Base-by-base conservation (phyloP, 1,284 basidiomycete species). In the Vanrija pseudolonga region DNA sequence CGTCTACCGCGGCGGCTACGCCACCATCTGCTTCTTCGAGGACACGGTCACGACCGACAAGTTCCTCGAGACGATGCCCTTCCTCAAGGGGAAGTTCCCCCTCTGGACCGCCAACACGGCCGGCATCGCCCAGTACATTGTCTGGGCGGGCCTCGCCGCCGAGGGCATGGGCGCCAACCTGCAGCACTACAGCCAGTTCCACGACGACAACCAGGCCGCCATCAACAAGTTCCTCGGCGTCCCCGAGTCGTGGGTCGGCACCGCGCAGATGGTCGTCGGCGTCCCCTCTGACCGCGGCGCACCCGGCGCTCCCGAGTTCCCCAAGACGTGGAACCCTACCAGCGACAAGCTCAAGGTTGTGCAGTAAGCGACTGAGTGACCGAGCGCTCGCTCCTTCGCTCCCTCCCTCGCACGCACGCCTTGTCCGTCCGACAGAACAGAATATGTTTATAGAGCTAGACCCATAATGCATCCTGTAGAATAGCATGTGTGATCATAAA, bases 11-110 rank as follows among this genome's bases (percentile, higher is more conserved):
- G 60, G 67, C 11, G 80, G 71, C 11, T 71, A 76, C 55, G 80
- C 78, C 24, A 80, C 80, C 9, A 72, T 80, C 40, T 57, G 80
- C 44, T 77, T 81, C 67, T 80, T 77, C 57, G 76, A 77, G 50
- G 77, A 78, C 63, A 72, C 79, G 59, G 68, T 71, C 26, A 73
- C 72, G 6, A 64, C 78, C 51, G 74, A 79, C 17, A 59, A 63
- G 18, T 79, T 76, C 63, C 65, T 69, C 19, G 64, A 64, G 40
- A 66, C 72, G 48, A 77, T 78, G 68, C 77, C 78, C 28, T 45
- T 58, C 23, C 66, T 65, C 51, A 55, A 59, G 36, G 28, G 26
- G 3, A 28, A 36, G n/a, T 47, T 55, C 42, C 43, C 50, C 15
- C 24, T 28, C 28, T 62, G 56, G 55, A 45, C 45, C 45, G 45